These are phyloP conservation scores for Taphrina wiesneri DNA, from an alignment of 1,139 yeast species.

Conservation along the genomic window DNA sequence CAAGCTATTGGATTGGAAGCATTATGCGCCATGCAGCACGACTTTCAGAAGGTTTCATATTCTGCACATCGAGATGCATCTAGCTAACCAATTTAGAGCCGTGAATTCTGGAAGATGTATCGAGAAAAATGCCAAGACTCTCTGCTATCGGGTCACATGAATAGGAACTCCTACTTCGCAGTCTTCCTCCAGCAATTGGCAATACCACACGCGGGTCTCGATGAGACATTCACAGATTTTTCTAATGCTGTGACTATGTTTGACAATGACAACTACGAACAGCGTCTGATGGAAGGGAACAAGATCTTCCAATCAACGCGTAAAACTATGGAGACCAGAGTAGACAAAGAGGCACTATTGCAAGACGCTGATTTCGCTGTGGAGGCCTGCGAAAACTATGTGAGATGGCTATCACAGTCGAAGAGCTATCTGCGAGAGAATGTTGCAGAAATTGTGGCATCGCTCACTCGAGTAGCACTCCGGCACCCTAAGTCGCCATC, in stretches of 20 bases:
- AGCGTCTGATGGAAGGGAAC: slow-evolving; percentile 45
- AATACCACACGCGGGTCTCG: slow-evolving; percentile 51
- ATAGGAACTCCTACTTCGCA: not conserved
- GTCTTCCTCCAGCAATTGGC: slow-evolving; percentile 27
- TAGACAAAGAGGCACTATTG: slow-evolving; percentile 41
- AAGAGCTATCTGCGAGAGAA: too few species aligned
- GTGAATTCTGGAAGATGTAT: not conserved
- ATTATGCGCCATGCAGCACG: not conserved
- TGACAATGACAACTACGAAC: slow-evolving; percentile 48
- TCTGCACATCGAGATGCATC: not conserved
- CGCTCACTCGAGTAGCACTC: not conserved
- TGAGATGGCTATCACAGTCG: slow-evolving; percentile 42
- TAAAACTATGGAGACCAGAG: slow-evolving; percentile 40
- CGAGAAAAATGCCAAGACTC: not conserved
- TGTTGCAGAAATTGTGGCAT: not conserved
- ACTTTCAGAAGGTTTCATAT: not conserved
- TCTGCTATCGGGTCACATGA: not conserved
- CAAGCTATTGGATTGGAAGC: not conserved
- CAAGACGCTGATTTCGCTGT: slow-evolving; percentile 37
- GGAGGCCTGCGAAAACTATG: slow-evolving; percentile 44
- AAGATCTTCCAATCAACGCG: slow-evolving; percentile 47
- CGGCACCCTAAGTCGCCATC: not conserved
- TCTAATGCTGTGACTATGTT: slow-evolving; percentile 51
- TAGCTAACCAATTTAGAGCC: not conserved
- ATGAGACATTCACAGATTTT: slow-evolving; percentile 50